Conservation (phyloP, 495 filamentous ascomycete species). For the Amorphotheca resinae region DNA sequence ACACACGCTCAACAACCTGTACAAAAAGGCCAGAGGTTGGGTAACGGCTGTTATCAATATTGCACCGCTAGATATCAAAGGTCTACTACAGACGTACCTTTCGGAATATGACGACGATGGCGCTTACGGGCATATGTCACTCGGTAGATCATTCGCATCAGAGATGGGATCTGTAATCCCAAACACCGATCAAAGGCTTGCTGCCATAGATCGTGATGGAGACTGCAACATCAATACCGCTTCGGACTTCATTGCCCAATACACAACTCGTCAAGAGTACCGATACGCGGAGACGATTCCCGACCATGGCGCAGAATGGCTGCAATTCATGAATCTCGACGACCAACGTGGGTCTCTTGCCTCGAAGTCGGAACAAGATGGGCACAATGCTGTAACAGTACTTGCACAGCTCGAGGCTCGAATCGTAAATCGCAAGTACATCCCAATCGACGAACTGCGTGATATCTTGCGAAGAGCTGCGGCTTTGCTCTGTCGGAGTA, state of each 20-base stretch:
- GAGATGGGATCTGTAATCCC: conserved; percentile 87
- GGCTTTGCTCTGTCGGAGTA: conserved; percentile 65
- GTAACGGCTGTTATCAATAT: conserved; percentile 66
- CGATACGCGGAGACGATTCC: conserved; percentile 60
- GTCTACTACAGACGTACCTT: conserved; percentile 85
- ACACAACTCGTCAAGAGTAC: conserved; percentile 94
- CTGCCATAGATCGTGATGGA: conserved; percentile 59
- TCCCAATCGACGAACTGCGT: conserved; percentile 63
- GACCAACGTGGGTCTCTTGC: conserved; percentile 26
- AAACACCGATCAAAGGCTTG: conserved; percentile 72
- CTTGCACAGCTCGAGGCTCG: conserved; percentile 55
- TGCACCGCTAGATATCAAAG: conserved; percentile 89
- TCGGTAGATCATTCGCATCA: conserved; percentile 89
- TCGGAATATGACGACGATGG: conserved; percentile 86
- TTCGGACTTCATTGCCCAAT: conserved; percentile 91
- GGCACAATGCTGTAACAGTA: conserved; percentile 43
- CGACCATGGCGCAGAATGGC: conserved; percentile 49
- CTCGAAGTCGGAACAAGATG: conserved; percentile 30
- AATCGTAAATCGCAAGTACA: conserved; percentile 47
- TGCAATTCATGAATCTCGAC: conserved; percentile 41
- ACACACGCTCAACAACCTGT: conserved; percentile 63
- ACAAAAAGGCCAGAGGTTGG: conserved; percentile 68
- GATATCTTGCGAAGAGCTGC: conserved; percentile 74
- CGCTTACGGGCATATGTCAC: conserved; percentile 73
- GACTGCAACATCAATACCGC: conserved; percentile 70